Evolutionary conservation across 495 filamentous ascomycete species (phyloP).

Genomic region (Neurospora sp.): DNA sequence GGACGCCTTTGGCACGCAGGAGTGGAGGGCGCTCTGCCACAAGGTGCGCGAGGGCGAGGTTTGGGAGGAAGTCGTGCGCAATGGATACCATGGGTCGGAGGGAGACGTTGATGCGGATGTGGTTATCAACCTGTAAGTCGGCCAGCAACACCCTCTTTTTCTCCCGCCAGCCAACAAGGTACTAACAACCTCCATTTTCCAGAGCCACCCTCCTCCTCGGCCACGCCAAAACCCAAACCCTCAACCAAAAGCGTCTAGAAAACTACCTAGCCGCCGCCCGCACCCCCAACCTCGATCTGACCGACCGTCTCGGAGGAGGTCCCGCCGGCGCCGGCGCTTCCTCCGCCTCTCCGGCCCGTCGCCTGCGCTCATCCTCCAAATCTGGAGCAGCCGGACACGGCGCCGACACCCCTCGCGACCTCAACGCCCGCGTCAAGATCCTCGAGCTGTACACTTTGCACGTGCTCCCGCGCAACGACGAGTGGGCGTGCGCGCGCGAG

Average conservation of each 20-base stretch:
- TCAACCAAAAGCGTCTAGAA: slow-evolving; percentile 83
- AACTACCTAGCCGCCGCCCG: slow-evolving; percentile 75
- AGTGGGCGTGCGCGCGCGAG: slow-evolving; percentile 89
- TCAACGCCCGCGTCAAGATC: slow-evolving; percentile 69
- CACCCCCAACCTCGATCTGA: slow-evolving; percentile 52
- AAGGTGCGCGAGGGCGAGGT: slow-evolving; percentile 78
- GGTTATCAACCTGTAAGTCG: slow-evolving; percentile 73
- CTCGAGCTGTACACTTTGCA: slow-evolving; percentile 91
- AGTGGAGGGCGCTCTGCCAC: slow-evolving; percentile 69
- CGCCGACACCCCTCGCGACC: slow-evolving; percentile 67
- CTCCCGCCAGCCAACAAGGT: background rate
- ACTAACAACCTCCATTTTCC: slow-evolving; percentile 4
- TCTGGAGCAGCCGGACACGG: slow-evolving; percentile 29
- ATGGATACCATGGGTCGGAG: slow-evolving; percentile 77
- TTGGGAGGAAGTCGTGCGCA: slow-evolving; percentile 84
- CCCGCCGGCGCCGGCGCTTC: background rate
- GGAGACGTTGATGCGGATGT: slow-evolving; percentile 91
- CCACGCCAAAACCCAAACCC: slow-evolving; percentile 69
- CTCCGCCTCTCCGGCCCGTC: slow-evolving; percentile 13
- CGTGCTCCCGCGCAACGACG: slow-evolving; percentile 77
- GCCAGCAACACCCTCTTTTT: background rate
- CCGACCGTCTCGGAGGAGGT: slow-evolving; percentile 39
- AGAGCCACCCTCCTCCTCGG: slow-evolving; percentile 79
- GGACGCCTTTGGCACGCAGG: slow-evolving; percentile 66
- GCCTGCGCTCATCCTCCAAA: slow-evolving; percentile 25